Evolutionary conservation across 2,329 filamentous ascomycete species (phyloP).

Genomic region (Colletotrichum orbiculare): DNA sequence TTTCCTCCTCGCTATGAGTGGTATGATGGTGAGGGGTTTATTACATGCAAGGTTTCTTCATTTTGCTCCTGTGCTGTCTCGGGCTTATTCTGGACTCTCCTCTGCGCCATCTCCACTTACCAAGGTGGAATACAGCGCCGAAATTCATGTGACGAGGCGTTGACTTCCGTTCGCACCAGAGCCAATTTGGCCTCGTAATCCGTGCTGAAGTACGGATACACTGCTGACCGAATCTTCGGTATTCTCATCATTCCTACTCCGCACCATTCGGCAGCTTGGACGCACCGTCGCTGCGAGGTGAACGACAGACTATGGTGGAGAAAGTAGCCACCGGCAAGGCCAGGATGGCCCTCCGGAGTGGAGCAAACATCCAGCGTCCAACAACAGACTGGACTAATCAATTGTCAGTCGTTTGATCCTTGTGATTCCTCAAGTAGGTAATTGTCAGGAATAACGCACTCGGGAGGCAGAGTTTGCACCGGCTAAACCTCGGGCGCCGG

Average conservation of each 20-base stretch:
- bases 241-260: too few species aligned
- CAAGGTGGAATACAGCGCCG: too few species aligned
- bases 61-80: constrained; percentile 25
- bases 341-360: constrained; percentile 31
- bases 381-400: constrained; percentile 14
- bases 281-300: background rate
- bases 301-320: constrained; percentile 19
- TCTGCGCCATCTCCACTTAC: too few species aligned
- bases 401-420: constrained; percentile 6
- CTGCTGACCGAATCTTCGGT: too few species aligned
- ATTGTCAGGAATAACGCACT: too few species aligned
- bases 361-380: constrained; percentile 1
- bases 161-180: too few species aligned
- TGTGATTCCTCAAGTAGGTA: background rate
- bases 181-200: too few species aligned
- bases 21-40: constrained; percentile 33
- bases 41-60: constrained; percentile 24
- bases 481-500: too few species aligned
- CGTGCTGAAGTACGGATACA: too few species aligned
- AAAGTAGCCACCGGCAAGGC: constrained; percentile 22
- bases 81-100: constrained; percentile 35
- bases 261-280: too few species aligned
- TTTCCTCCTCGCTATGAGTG: constrained; percentile 26
- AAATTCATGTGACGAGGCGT: too few species aligned
- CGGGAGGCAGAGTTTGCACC: too few species aligned